phyloP scores from a whole-genome alignment of 2,329 filamentous ascomycete species.

The Alternaria solani region DNA sequence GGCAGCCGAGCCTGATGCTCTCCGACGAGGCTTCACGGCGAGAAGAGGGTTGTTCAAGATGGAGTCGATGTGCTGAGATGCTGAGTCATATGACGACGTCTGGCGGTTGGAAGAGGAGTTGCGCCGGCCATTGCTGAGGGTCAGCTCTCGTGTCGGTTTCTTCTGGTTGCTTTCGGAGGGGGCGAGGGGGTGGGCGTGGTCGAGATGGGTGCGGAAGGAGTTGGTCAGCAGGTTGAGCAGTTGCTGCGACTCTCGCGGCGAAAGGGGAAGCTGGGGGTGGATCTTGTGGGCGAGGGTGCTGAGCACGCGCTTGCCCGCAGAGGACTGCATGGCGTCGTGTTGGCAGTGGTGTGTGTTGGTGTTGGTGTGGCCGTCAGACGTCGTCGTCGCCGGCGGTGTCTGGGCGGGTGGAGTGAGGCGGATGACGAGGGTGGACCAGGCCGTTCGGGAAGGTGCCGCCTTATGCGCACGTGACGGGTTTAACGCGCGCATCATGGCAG shows the following conservation, averaged over 20 bases:
- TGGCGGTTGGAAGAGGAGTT: constrained; percentile 16
- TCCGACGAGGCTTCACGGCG: constrained; percentile 39
- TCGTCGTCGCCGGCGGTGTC: background rate
- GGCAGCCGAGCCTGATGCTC: constrained; percentile 37
- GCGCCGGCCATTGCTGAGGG: constrained; percentile 15
- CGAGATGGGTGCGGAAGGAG: constrained; percentile 70
- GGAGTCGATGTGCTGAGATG: constrained; percentile 59
- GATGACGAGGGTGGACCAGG: constrained; percentile 20
- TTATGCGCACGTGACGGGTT: constrained; percentile 19
- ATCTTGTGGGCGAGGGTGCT: constrained; percentile 62
- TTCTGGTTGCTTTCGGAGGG: constrained; percentile 15
- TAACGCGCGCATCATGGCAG: constrained; percentile 19
- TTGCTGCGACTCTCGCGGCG: constrained; percentile 65
- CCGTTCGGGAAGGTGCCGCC: constrained; percentile 14
- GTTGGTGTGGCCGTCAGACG: constrained; percentile 8
- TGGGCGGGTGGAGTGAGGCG: constrained; percentile 4
- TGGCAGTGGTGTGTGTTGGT: background rate
- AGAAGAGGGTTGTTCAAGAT: constrained; percentile 63
- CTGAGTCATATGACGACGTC: constrained; percentile 49
- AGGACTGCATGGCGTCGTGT: constrained; percentile 59
- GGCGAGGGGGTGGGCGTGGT: constrained; percentile 61
- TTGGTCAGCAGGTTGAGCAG: constrained; percentile 67
- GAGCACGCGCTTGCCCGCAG: constrained; percentile 50
- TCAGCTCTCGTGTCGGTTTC: constrained; percentile 5
- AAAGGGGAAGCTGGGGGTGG: constrained; percentile 62